These are phyloP conservation scores for Rosa hybrid DNA, from an alignment of 331 rosid species.

Conservation along the genomic window DNA sequence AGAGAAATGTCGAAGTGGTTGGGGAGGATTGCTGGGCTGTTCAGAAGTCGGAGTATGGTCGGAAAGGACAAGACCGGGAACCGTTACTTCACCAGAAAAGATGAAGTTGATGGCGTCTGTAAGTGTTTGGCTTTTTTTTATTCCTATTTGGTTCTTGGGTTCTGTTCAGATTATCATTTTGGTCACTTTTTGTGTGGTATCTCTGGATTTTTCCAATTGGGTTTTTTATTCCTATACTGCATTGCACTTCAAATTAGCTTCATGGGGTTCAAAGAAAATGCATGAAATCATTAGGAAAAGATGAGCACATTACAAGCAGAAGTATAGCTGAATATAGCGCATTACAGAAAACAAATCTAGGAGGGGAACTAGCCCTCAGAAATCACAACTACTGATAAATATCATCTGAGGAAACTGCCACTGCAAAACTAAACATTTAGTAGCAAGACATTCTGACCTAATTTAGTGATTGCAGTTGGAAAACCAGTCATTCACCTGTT, in stretches of 20 bases:
- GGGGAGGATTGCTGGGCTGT: slow-evolving; percentile 53
- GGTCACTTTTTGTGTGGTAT: background rate
- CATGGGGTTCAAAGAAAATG: background rate
- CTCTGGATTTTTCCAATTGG: slow-evolving; percentile 14
- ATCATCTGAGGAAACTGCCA: background rate
- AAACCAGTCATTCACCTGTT: background rate
- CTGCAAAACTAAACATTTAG: background rate
- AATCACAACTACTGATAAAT: no score
- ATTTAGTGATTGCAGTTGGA: background rate
- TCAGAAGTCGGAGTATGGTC: slow-evolving; percentile 47
- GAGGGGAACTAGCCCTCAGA: background rate
- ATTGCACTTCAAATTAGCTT: background rate
- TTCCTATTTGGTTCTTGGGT: slow-evolving; percentile 3
- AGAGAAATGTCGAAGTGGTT: slow-evolving; percentile 67
- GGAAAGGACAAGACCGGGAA: slow-evolving; percentile 86
- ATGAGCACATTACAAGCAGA: background rate
- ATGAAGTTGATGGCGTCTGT: slow-evolving; percentile 75
- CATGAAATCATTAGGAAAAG: background rate
- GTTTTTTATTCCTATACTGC: background rate
- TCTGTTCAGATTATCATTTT: background rate
- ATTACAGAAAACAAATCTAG: background rate
- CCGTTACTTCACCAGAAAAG: slow-evolving; percentile 61
- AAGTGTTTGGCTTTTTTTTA: slow-evolving; percentile 32
- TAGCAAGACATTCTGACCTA: background rate
- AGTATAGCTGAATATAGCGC: background rate